A percentile compares a stretch with the other conserved stretches of the same genome.
phyloP scores from a whole-genome alignment of 1,284 basidiomycete species.

The Phylloporus sp. region DNA sequence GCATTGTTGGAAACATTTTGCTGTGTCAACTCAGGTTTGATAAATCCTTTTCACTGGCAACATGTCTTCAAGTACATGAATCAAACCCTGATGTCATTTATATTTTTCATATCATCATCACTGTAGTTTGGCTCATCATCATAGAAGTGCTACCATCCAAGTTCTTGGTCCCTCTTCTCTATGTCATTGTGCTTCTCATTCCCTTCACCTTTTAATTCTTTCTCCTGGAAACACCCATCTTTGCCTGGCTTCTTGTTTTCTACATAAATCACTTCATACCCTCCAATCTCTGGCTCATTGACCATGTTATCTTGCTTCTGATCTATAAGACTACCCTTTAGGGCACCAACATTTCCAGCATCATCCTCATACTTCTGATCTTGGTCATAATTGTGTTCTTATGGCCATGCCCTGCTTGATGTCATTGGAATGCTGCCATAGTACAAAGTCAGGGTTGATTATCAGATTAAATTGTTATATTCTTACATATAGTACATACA shows the following conservation, averaged over 20 bases:
- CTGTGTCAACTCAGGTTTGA: slow-evolving; percentile 73
- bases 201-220: slow-evolving; percentile 95
- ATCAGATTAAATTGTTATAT: too few species aligned
- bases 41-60: slow-evolving; percentile 76
- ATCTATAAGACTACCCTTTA: slow-evolving; percentile 95
- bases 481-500: too few species aligned
- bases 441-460: too few species aligned
- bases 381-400: too few species aligned
- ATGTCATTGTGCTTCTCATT: slow-evolving; percentile 70
- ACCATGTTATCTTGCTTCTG: slow-evolving; percentile 92
- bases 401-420: too few species aligned
- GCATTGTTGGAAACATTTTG: slow-evolving; percentile 30
- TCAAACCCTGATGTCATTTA: slow-evolving; percentile 66
- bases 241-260: slow-evolving; percentile 85
- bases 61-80: slow-evolving; percentile 60
- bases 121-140: slow-evolving; percentile 77
- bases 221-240: slow-evolving; percentile 86
- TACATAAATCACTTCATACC: slow-evolving; percentile 91
- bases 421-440: too few species aligned
- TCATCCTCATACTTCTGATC: too few species aligned
- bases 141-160: slow-evolving; percentile 82
- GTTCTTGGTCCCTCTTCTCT: slow-evolving; percentile 80
- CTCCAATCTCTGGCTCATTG: slow-evolving; percentile 70
- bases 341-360: slow-evolving; percentile 96
- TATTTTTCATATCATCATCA: slow-evolving; percentile 66